Percentiles rank a stretch among this genome's conserved stretches.
phyloP scores from a whole-genome alignment of 164 flowering plant species.

The Liriodendron chinense region DNA sequence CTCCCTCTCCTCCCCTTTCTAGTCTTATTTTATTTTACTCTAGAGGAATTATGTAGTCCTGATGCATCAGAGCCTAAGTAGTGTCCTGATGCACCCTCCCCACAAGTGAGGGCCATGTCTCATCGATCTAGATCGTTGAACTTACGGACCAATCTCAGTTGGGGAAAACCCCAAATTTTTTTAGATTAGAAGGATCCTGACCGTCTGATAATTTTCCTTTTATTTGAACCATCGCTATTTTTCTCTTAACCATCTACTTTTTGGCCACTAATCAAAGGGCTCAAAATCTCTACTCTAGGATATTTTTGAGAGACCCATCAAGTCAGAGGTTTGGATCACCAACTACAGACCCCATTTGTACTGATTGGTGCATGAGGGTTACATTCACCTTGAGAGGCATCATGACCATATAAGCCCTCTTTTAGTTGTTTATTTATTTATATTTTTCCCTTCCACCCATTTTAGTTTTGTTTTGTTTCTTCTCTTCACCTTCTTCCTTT shows the following conservation, averaged over 20 bases:
- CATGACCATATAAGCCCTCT: background rate
- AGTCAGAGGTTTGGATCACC: background rate
- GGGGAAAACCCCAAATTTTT: no score
- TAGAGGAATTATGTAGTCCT: background rate
- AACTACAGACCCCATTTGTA: background rate
- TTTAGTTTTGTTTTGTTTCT: background rate
- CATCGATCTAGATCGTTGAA: no score
- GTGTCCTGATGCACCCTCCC: background rate
- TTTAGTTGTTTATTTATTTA: no score
- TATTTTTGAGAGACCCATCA: no score
- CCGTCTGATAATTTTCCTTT: no score
- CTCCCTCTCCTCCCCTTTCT: constrained; percentile 2
- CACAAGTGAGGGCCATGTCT: background rate
- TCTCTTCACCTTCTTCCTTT: background rate
- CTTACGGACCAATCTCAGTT: no score
- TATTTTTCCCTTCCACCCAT: background rate
- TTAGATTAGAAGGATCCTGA: no score
- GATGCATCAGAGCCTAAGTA: background rate
- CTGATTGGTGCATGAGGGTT: background rate
- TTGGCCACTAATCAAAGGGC: no score
- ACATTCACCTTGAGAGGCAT: background rate
- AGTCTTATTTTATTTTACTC: no score
- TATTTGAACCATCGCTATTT: no score
- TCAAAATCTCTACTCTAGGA: no score
- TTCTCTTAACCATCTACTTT: no score